Base-by-base conservation (phyloP, 2,329 filamentous ascomycete genomes). In the Pseudonectria buxi region DNA sequence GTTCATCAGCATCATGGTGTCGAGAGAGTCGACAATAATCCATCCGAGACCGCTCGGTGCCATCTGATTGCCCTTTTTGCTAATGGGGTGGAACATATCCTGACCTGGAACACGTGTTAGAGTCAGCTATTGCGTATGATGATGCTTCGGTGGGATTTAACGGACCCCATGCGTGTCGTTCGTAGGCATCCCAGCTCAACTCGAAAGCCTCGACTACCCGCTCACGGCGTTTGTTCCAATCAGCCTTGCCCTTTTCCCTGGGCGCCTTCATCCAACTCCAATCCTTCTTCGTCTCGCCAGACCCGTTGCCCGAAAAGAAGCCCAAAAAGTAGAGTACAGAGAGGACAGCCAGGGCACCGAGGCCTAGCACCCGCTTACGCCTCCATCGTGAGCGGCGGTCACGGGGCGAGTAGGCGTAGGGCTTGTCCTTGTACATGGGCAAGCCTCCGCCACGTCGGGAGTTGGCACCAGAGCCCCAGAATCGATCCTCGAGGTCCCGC, bases 361-460 rank as follows among this genome's bases (percentile, higher is more conserved):
- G 56, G 2, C 63, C 69, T 14, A 80, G 47, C 18, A 76, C 41
- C 40, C 83, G 69, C 65, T 83, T 86, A 51, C 75, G 74, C 58
- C 73, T 74, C 65, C 77, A 81, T 49, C 76, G 62, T 24, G 76
- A 70, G 33, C 70, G 69, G 43, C 71, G 76, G 74, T 48, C 74
- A 69, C 41, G 76, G 24, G 71, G 65, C 28, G 75, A 70, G 51
- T 85, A 81, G 33, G 72, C 73, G 57, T 86, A 92, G n/a, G 92
- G 92, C 61, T 98, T 98, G 65, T 98, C 92, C 65, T 98, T 98
- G 69, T 98, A 98, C 84, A 96, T 89, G 30, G 92, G 92, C 44
- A 98, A 67, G 39, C 45, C 51, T 41, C 46, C 46, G 40, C 57
- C 50, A 37, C 50, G 54, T 29, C 62, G 61, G 37, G 64, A 53